phyloP scores from a whole-genome alignment of 305 asterid species.

The Andrographis paniculata region DNA sequence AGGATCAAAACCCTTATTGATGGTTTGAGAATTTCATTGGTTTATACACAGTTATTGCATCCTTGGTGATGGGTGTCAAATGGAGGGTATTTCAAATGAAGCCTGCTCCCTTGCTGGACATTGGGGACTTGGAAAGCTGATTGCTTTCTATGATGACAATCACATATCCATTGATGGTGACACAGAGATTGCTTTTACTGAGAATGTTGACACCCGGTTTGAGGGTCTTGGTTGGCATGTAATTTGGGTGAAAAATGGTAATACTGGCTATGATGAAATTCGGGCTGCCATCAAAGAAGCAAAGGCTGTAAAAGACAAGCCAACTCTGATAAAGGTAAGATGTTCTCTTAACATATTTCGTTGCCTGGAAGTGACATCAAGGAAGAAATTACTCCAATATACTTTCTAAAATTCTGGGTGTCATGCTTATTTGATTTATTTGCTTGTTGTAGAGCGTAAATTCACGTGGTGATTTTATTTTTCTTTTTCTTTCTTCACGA shows the following conservation, averaged over 20 bases:
- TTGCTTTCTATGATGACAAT: conserved; percentile 92
- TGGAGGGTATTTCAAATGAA: conserved; percentile 96
- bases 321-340: conserved; percentile 86
- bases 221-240: conserved; percentile 91
- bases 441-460: conserved; percentile 2
- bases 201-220: conserved; percentile 68
- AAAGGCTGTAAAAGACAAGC: conserved; percentile 88
- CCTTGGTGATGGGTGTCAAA: conserved; percentile 96
- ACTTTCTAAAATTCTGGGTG: not conserved
- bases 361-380: conserved; percentile 10
- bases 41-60: conserved; percentile 43
- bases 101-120: conserved; percentile 94
- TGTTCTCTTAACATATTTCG: not conserved
- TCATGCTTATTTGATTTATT: conserved; percentile 2
- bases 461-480: conserved; percentile 17
- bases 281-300: conserved; percentile 98
- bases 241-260: conserved; percentile 79
- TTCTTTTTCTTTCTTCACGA: conserved; percentile 9
- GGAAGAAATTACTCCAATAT: not conserved
- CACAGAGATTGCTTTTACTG: conserved; percentile 95
- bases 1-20: not conserved
- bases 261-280: conserved; percentile 88
- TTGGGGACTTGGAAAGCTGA: conserved; percentile 96
- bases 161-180: conserved; percentile 98
- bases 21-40: conserved; percentile 20